Evolutionary conservation across 495 filamentous ascomycete genomes (phyloP).

Genomic region (Cetradonia linearis): DNA sequence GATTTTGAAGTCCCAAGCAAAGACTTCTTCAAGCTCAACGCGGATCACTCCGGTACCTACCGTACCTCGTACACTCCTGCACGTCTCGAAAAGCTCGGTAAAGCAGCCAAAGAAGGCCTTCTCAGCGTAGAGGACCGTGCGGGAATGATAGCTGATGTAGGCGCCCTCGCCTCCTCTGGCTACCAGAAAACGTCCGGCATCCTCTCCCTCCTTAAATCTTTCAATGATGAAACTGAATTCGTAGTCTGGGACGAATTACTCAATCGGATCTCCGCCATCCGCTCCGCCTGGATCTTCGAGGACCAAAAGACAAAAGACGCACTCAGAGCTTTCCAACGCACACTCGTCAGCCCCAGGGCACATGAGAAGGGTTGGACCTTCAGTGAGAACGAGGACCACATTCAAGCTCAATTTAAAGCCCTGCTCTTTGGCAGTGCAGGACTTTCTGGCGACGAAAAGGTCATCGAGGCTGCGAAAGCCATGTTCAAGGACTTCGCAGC

Average conservation of each 20-base stretch:
- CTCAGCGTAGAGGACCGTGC: slow-evolving; percentile 84
- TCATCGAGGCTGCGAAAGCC: slow-evolving; percentile 48
- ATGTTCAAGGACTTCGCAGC: slow-evolving; percentile 55
- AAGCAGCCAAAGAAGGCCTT: slow-evolving; percentile 43
- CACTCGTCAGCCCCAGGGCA: slow-evolving; percentile 63
- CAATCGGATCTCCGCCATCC: slow-evolving; percentile 60
- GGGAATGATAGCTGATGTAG: slow-evolving; percentile 81
- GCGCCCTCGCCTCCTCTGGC: slow-evolving; percentile 79
- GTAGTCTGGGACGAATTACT: slow-evolving; percentile 93
- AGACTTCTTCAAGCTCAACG: slow-evolving; percentile 88
- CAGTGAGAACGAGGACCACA: slow-evolving; percentile 69
- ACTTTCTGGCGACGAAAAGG: slow-evolving; percentile 47
- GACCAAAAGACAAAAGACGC: slow-evolving; percentile 59
- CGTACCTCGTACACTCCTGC: slow-evolving; percentile 79
- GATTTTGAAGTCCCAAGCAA: slow-evolving; percentile 60
- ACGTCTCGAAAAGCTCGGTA: slow-evolving; percentile 68
- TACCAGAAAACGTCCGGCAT: slow-evolving; percentile 85
- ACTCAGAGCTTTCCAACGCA: slow-evolving; percentile 69
- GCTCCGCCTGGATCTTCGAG: slow-evolving; percentile 83
- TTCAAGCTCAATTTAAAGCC: slow-evolving; percentile 75
- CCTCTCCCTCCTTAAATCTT: slow-evolving; percentile 72
- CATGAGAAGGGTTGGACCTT: slow-evolving; percentile 85
- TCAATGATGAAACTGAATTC: slow-evolving; percentile 74
- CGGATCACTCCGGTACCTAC: slow-evolving; percentile 81
- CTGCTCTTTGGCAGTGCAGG: slow-evolving; percentile 55